Evolutionary conservation across 305 asterid species (phyloP).

Genomic region (Fraxinus platypoda): DNA sequence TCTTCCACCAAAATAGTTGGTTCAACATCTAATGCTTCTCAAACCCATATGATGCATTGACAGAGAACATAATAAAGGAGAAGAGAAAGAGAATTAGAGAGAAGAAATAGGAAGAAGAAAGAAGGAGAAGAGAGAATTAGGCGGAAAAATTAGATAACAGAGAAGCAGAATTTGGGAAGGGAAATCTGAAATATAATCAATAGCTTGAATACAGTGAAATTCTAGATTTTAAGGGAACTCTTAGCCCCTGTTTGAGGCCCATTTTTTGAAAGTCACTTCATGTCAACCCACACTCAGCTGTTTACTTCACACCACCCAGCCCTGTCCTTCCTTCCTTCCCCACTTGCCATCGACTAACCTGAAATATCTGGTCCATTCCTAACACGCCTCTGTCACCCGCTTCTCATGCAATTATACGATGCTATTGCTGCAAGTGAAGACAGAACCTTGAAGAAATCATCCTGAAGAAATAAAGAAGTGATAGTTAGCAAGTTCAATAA

Average conservation of each 20-base stretch:
- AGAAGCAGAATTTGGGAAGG: background rate
- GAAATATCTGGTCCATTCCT: background rate
- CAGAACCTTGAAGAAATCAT: background rate
- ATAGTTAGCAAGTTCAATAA: background rate
- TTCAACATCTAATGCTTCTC: background rate
- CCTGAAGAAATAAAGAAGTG: background rate
- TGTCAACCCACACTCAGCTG: background rate
- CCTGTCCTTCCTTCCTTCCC: background rate
- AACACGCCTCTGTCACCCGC: background rate
- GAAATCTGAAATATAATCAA: background rate
- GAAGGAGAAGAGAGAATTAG: background rate
- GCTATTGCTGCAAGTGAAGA: background rate
- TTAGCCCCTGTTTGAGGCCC: background rate
- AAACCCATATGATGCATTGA: background rate
- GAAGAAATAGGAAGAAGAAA: background rate
- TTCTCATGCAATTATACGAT: background rate
- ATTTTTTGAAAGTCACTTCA: background rate
- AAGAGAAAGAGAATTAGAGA: background rate
- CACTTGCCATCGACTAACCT: background rate
- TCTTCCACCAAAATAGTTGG: background rate
- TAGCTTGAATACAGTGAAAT: background rate
- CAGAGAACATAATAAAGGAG: background rate
- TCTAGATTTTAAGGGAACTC: background rate
- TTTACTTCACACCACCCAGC: background rate
- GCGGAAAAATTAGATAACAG: background rate